phyloP scores from a whole-genome alignment of 2,329 filamentous ascomycete genomes.

The Tympanopsis confertula region DNA sequence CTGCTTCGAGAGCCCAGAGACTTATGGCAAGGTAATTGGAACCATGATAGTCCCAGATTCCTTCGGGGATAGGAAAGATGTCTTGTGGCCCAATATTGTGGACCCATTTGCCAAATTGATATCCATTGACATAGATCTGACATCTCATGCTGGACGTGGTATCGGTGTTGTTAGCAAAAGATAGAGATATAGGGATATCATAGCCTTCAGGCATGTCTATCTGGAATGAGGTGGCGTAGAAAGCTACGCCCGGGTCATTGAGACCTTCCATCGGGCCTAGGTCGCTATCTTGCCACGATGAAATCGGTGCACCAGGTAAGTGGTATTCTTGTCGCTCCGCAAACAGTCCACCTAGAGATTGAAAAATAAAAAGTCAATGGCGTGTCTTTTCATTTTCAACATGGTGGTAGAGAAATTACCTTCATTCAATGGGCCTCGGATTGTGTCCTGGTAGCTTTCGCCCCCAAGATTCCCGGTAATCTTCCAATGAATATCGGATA shows the following conservation, averaged over 20 bases:
- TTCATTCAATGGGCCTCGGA: constrained; percentile 55
- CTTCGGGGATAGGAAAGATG: constrained; percentile 61
- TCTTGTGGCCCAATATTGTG: constrained; percentile 68
- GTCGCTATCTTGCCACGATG: constrained; percentile 28
- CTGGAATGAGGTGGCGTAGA: constrained; percentile 42
- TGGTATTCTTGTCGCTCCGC: constrained; percentile 53
- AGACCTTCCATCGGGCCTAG: constrained; percentile 31
- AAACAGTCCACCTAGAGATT: constrained; percentile 48
- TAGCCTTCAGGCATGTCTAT: constrained; percentile 41
- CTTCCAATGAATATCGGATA: constrained; percentile 46
- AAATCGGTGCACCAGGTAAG: constrained; percentile 37
- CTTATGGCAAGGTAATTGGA: constrained; percentile 58
- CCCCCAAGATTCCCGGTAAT: constrained; percentile 58
- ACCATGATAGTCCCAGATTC: constrained; percentile 59
- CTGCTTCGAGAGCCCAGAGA: constrained; percentile 53
- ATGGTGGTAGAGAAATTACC: too few relatives aligned
- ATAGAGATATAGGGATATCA: constrained; percentile 50
- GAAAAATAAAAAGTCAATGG: too few relatives aligned
- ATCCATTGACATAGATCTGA: constrained; percentile 65
- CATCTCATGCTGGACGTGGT: constrained; percentile 34
- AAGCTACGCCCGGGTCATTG: constrained; percentile 36
- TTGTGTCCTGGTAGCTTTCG: constrained; percentile 46
- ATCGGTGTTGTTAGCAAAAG: constrained; percentile 30
- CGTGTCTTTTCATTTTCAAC: too few relatives aligned
- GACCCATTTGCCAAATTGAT: constrained; percentile 50